Base-by-base conservation (phyloP, 148 eudicot species). In the Rhododendron vialii region DNA sequence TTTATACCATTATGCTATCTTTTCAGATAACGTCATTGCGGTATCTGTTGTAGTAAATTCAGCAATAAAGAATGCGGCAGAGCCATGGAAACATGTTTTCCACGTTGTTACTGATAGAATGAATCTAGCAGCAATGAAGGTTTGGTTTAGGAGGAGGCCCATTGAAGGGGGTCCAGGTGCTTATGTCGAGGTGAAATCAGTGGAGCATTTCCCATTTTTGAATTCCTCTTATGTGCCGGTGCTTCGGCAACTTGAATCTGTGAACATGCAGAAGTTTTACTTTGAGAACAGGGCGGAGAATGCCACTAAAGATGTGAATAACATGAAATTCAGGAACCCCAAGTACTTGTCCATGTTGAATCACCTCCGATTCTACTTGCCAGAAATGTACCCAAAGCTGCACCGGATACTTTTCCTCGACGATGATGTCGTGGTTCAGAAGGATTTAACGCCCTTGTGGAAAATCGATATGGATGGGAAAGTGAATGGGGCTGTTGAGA, bases 371-470 rank as follows among this genome's bases (percentile, higher is more conserved):
- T 96, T 96, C 86, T 96, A 96, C 89, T 89, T 96, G 89, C 98
- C 98, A 15, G 98, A 94, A 88, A 93, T 96, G 94, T 94, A 92
- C 86, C 98, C 98, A 28, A 92, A 89, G 85, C 91, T 96, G 71
- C 94, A 95, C 87, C 92, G 92, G 65, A 92, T 96, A 43, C 87
- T 96, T 84, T 93, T 95, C 69, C 91, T 96, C n/a, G 99, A 96
- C 84, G 99, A 96, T 84, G 99, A 96, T 90, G 96, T 95, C 84
- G 99, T 96, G 41, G 98, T 96, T 91, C 99, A 96, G 90, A 96
- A 96, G 86, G 99, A 96, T 89, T 90, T 96, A 90, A 94, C 99
- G 30, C 93, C 92, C 78, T 90, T 96, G 86, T 96, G 98, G 98
- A 92, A 90, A 75, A 92, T 95, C 59, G 96, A 96, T 89, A 86